A percentile compares a stretch with the other conserved stretches of the same genome.
Conservation (phyloP, 495 filamentous ascomycete genomes). For the Rostrohypoxylon terebratum region DNA sequence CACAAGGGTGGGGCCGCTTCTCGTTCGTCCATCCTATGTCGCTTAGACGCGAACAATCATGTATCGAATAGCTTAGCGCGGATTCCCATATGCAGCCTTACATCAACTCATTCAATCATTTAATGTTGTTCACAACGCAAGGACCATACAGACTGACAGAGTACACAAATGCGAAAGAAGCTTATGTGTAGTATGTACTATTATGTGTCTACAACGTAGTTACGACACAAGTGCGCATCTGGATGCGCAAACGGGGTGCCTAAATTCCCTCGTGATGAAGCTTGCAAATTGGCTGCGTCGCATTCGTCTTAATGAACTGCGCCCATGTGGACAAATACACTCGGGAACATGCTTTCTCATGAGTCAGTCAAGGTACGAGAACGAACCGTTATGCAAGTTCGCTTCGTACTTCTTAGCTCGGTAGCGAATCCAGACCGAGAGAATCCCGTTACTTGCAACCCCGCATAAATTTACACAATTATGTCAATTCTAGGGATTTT, state of each 20-base stretch:
- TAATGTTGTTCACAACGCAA: too few relatives aligned
- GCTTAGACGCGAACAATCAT: constrained; percentile 23
- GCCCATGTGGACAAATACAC: constrained; percentile 37
- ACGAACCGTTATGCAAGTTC: constrained; percentile 19
- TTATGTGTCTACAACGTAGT: constrained; percentile 4
- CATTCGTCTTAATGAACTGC: constrained; percentile 37
- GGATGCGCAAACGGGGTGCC: constrained; percentile 18
- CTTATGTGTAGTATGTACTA: background rate
- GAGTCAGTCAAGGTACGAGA: constrained; percentile 17
- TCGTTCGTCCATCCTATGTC: constrained; percentile 20
- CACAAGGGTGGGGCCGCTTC: background rate
- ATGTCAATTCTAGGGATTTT: background rate
- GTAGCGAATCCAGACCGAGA: constrained; percentile 34
- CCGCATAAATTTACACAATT: background rate
- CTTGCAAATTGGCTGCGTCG: constrained; percentile 28
- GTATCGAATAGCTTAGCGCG: background rate
- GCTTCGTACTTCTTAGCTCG: constrained; percentile 26
- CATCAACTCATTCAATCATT: background rate
- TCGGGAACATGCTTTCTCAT: background rate
- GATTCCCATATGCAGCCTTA: constrained; percentile 5
- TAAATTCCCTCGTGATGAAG: constrained; percentile 44
- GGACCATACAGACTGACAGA: background rate
- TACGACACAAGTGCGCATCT: constrained; percentile 40
- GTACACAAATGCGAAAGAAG: background rate
- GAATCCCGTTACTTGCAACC: background rate